phyloP scores from a whole-genome alignment of 1,284 basidiomycete genomes.

The Bothia castanella region DNA sequence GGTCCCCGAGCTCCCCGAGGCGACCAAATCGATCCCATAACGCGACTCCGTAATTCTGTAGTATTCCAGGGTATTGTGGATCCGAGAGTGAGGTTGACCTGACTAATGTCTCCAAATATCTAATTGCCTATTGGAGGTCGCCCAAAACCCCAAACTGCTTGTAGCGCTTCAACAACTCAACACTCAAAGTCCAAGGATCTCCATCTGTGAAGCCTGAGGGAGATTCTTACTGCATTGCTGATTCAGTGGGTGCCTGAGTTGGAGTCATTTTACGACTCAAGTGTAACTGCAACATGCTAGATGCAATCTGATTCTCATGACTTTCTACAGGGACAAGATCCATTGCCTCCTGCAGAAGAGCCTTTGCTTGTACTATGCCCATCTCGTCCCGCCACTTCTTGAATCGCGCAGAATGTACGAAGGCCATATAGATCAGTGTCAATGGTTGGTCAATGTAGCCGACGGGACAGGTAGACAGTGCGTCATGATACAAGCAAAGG shows the following conservation, averaged over 20 bases:
- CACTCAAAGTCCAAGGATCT: neutral
- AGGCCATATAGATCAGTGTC: no score
- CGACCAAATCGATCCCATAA: neutral
- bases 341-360: neutral
- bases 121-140: constrained; percentile 7
- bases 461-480: constrained; percentile 1
- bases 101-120: neutral
- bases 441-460: constrained; percentile 6
- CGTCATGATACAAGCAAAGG: constrained; percentile 6
- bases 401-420: constrained; percentile 4
- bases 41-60: constrained; percentile 1
- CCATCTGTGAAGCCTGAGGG: neutral
- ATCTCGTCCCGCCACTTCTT: neutral
- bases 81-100: neutral
- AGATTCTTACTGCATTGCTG: neutral
- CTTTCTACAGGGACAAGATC: constrained; percentile 1
- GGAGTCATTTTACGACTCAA: neutral
- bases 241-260: neutral
- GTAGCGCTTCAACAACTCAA: neutral
- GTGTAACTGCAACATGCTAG: constrained; percentile 1
- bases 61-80: neutral
- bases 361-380: neutral
- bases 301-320: neutral
- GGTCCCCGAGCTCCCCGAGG: constrained; percentile 4
- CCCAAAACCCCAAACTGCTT: neutral